Evolutionary conservation across 768 basidiomycete genomes (phyloP).

Genomic region (Phaeotremella fagi): DNA sequence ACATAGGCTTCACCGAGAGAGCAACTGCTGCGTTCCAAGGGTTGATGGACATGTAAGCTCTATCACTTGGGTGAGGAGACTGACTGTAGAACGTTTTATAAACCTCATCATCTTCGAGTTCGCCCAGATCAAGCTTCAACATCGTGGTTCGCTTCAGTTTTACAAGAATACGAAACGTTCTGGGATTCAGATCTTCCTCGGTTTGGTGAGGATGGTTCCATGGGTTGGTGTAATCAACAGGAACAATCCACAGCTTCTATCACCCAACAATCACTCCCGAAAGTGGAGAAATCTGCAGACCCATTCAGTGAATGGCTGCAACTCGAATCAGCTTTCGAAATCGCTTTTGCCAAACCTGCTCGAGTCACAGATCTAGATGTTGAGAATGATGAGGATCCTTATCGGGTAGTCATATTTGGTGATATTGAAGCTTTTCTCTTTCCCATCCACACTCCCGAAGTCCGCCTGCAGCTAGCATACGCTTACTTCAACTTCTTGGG

Average conservation of each 20-base stretch:
- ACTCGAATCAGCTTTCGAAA: constrained; percentile 30
- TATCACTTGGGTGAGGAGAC: neutral
- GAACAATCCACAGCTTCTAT: neutral
- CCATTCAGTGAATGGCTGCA: constrained; percentile 43
- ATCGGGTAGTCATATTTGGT: constrained; percentile 47
- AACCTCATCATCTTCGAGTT: constrained; percentile 28
- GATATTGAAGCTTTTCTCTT: constrained; percentile 49
- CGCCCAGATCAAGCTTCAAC: neutral
- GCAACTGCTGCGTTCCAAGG: constrained; percentile 49
- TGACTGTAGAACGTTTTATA: constrained; percentile 43
- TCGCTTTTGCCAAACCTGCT: constrained; percentile 18
- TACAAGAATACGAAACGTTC: constrained; percentile 45
- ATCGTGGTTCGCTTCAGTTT: constrained; percentile 16
- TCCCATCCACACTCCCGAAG: constrained; percentile 35
- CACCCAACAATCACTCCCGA: neutral
- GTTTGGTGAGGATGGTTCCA: constrained; percentile 46
- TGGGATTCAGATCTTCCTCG: constrained; percentile 50
- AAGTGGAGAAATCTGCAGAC: constrained; percentile 16
- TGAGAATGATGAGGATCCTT: constrained; percentile 50
- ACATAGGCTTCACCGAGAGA: constrained; percentile 47
- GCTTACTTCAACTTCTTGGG: constrained; percentile 49
- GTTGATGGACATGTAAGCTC: constrained; percentile 48
- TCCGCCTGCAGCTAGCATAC: constrained; percentile 47
- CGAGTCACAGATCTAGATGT: constrained; percentile 34
- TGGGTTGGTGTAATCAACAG: constrained; percentile 40